These are phyloP conservation scores for Fusarium sp. DNA, from an alignment of 2,329 filamentous ascomycete species.

Conservation along the genomic window DNA sequence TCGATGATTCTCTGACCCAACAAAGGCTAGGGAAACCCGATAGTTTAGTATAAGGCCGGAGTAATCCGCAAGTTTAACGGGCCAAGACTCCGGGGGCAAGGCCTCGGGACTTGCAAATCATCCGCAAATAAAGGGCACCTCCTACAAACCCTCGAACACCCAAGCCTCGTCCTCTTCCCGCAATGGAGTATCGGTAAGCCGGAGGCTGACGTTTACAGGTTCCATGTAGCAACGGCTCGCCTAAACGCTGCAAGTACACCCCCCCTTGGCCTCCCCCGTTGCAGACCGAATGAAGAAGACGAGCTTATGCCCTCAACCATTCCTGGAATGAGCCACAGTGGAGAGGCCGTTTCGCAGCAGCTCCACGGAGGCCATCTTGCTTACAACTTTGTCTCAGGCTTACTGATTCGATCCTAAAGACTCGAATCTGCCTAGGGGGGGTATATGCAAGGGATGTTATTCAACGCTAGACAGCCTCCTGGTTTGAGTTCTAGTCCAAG, in stretches of 20 bases:
- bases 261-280: background rate
- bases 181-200: constrained; percentile 25
- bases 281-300: background rate
- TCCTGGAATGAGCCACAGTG: background rate
- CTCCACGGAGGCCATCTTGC: background rate
- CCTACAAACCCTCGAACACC: background rate
- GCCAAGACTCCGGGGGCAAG: background rate
- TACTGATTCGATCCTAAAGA: background rate
- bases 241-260: background rate
- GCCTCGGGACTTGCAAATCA: background rate
- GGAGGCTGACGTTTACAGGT: constrained; percentile 2
- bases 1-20: background rate
- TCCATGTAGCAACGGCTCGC: background rate
- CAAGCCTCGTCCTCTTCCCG: constrained; percentile 17
- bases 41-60: background rate
- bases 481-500: background rate
- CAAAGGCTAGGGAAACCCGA: background rate
- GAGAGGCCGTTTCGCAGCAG: background rate
- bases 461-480: background rate
- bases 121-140: constrained; percentile 2
- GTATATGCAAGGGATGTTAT: background rate
- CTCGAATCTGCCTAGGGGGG: background rate
- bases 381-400: background rate
- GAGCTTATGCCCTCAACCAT: background rate
- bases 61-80: constrained; percentile 14